Conservation (phyloP, 768 basidiomycete genomes). For the Naganishia antarctica region DNA sequence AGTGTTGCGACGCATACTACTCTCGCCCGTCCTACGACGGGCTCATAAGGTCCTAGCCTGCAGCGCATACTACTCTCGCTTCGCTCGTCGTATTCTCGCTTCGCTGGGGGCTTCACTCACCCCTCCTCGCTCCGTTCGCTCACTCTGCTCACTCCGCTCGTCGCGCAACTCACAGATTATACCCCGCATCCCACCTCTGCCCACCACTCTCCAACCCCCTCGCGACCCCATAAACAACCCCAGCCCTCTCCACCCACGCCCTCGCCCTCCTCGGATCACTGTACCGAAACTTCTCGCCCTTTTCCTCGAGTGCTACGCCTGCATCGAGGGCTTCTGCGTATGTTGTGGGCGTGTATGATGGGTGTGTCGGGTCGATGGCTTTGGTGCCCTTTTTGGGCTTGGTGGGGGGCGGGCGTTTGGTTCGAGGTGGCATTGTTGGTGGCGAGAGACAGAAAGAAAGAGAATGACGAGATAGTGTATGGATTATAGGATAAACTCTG, state of each 20-base stretch:
- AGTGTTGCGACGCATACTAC: no score
- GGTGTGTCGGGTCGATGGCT: not conserved
- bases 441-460: not conserved
- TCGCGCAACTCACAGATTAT: constrained; percentile 6
- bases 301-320: constrained; percentile 5
- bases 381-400: not conserved
- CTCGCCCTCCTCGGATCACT: not conserved
- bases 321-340: not conserved
- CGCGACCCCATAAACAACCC: not conserved
- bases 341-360: not conserved
- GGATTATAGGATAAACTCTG: no score
- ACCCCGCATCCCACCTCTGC: constrained; percentile 6
- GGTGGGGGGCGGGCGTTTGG: not conserved
- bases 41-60: no score
- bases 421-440: not conserved
- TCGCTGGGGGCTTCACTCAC: not conserved
- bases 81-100: no score
- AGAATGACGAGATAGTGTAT: no score
- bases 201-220: not conserved
- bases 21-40: no score
- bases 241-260: not conserved
- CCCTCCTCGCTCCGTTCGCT: no score
- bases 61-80: no score
- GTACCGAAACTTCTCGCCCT: constrained; percentile 10
- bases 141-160: no score